Base-by-base conservation (phyloP, 108 stramenopile genomes). In the Tribonema minus region DNA sequence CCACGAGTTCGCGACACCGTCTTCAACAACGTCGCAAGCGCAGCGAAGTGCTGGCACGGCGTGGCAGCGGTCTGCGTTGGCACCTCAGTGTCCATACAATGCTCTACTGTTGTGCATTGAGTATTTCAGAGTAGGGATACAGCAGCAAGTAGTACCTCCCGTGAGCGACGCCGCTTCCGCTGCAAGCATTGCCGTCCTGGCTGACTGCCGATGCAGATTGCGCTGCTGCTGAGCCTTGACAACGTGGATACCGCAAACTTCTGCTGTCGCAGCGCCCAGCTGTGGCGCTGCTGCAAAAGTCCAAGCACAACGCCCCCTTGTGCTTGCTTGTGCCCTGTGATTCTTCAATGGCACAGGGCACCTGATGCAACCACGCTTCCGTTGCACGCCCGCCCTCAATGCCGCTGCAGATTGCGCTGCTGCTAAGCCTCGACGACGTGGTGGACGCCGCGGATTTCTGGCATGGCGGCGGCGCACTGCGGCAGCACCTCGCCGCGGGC, bases 351-450 rank as follows among this genome's bases (percentile, higher is more conserved):
- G 58, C 5, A 58, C 23, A 58, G 9, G 23, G 25, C 23, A 58
- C 25, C 58, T 2, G 2, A 12, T 26, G 26, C 2, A 2, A 58
- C 58, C 58, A 23, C 2, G 25, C 7, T 12, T 41, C 5, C 12
- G 5, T 41, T 41, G 7, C 12, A 41, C 40, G 40, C 29, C 6
- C 9, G 61, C 9, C 6, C 5, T 7, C 6, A 63, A 63, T 20
- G n/a, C n/a, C n/a, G n/a, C n/a, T n/a, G n/a, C 63, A 75, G 74
- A 54, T 75, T 63, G 61, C 74, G 35, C 27, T 75, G 63, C 64
- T 75, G 25, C 64, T 75, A 32, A 75, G 65, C 64, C 64, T 75
- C 31, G 74, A 75, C 37, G 34, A 64, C 27, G 64, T 64, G 3
- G 64, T 65, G 27, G 61, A 63, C n/a, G 74, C 62, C 3, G 40